Base-by-base conservation (phyloP, 1,284 basidiomycete genomes). In the Grifola frondosa region DNA sequence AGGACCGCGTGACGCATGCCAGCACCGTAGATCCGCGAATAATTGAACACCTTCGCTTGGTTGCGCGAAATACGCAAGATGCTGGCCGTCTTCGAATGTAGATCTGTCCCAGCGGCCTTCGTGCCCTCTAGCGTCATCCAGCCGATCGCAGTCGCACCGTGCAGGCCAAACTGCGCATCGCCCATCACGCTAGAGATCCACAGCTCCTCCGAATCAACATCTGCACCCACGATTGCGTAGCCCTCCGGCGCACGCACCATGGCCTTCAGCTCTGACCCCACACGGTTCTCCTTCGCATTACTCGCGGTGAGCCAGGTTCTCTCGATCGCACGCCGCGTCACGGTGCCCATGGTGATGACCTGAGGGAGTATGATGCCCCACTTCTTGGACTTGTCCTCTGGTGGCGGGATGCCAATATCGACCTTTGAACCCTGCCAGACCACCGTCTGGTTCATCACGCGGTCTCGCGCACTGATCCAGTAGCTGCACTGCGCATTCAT, bases 121-220 rank as follows among this genome's bases (percentile, higher is more conserved):
- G 95, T 97, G 1, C 97, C 97, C 66, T 99, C 97, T 20, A 99
- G 79, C 10, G 96, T 99, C 96, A 99, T 99, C 97, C 96, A 99
- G 0, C 96, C 97, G 33, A 99, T 86, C 1, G 96, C 94, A 1
- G 95, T 97, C 3, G 94, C 93, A 13, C 97, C 96, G 57, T 99
- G 96, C 45, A 97, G 68, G 7, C 96, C 97, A 62, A 99, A 97
- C 67, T 99, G 96, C 0, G 95, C 92, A 61, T 99, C 97, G 4
- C 96, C 96, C 92, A 98, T 97, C 48, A 94, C 92, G 59, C 91
- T 95, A 34, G 95, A 97, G 55, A 99, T 99, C 97, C 97, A 99
- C 19, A 99, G 74, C 66, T 99, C 97, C 68, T 99, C 95, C 23
- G 92, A 97, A 65, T 99, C 96, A 16, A 99, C 97, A 64, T 99